These are phyloP conservation scores for Rhizophlyctis rosea DNA, from an alignment of 192 early-diverging fungal species.

Conservation along the genomic window DNA sequence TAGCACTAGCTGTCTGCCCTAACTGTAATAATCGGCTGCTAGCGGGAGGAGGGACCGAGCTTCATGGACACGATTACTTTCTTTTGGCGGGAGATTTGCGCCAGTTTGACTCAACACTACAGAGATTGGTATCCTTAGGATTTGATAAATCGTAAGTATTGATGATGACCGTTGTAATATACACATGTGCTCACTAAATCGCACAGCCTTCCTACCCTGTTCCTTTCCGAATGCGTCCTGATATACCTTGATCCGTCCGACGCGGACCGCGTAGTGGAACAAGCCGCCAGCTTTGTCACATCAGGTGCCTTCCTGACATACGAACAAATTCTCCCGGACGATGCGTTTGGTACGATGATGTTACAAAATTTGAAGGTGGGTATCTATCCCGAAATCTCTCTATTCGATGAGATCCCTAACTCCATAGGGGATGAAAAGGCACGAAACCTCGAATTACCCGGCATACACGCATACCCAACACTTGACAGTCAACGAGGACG, in stretches of 20 bases:
- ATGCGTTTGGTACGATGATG: conserved; percentile 93
- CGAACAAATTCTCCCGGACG: conserved; percentile 88
- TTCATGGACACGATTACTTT: conserved; percentile 65
- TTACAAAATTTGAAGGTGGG: conserved; percentile 72
- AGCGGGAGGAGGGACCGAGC: conserved; percentile 62
- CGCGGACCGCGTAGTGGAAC: conserved; percentile 60
- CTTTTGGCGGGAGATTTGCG: conserved; percentile 82
- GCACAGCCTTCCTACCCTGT: conserved; percentile 72
- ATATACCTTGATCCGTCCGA: conserved; percentile 76
- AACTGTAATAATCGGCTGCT: background rate
- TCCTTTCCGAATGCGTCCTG: conserved; percentile 91
- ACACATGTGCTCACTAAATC: background rate
- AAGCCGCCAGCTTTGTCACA: conserved; percentile 8
- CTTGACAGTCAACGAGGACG: conserved; percentile 67
- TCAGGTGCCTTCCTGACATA: conserved; percentile 69
- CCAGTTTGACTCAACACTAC: conserved; percentile 51
- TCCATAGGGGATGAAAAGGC: conserved; percentile 7
- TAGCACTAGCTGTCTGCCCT: background rate
- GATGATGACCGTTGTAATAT: background rate
- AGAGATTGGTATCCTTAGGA: conserved; percentile 53
- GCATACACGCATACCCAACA: conserved; percentile 69
- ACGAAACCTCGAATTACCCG: conserved; percentile 75
- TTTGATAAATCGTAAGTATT: conserved; percentile 55
- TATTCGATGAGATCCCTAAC: background rate
- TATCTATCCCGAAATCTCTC: background rate